Evolutionary conservation across 2,329 filamentous ascomycete species (phyloP).

Genomic region (Claviceps humidiphila): DNA sequence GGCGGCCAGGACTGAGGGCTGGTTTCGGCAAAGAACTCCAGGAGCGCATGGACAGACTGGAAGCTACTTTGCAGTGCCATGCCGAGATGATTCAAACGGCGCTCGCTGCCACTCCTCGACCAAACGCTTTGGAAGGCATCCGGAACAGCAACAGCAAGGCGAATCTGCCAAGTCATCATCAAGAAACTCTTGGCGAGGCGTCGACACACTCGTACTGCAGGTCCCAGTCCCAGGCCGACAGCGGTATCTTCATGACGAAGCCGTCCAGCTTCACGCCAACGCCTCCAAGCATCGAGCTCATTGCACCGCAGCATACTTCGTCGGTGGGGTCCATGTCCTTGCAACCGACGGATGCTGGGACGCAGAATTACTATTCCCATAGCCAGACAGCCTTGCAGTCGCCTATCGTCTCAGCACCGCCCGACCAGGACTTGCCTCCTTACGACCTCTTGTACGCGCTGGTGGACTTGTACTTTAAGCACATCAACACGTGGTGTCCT

Average conservation of each 20-base stretch:
- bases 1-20: conserved; percentile 51
- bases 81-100: conserved; percentile 51
- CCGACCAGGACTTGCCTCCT: conserved; percentile 56
- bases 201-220: conserved; percentile 35
- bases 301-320: conserved; percentile 29
- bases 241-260: conserved; percentile 45
- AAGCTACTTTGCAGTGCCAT: conserved; percentile 52
- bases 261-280: conserved; percentile 34
- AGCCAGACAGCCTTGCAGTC: neutral
- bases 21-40: conserved; percentile 63
- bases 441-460: conserved; percentile 62
- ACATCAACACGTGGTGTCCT: conserved; percentile 75
- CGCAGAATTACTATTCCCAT: conserved; percentile 34
- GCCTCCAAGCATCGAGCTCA: conserved; percentile 37
- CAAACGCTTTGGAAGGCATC: conserved; percentile 25
- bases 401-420: conserved; percentile 5
- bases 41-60: conserved; percentile 56
- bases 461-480: conserved; percentile 66
- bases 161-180: conserved; percentile 42
- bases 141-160: conserved; percentile 30
- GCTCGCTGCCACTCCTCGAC: conserved; percentile 25
- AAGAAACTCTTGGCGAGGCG: conserved; percentile 39
- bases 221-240: conserved; percentile 40
- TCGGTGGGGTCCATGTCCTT: conserved; percentile 25
- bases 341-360: conserved; percentile 25